phyloP scores from a whole-genome alignment of 257 asterid genomes.

The Salvia hispanica region DNA sequence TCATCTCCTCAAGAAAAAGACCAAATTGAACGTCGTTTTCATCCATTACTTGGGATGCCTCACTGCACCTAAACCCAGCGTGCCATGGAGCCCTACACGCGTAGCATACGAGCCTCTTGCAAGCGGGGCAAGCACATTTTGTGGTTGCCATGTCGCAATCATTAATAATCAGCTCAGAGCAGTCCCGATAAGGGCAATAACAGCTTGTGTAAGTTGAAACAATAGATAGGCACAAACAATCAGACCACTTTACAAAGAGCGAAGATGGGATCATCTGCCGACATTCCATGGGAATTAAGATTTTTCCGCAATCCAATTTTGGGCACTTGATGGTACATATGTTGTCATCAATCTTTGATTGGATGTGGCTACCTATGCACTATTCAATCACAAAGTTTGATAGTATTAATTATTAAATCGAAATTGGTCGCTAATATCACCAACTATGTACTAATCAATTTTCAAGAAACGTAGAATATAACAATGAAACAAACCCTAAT shows the following conservation, averaged over 20 bases:
- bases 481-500: too few species aligned
- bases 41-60: background rate
- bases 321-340: too few species aligned
- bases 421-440: too few species aligned
- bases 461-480: too few species aligned
- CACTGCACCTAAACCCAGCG: slow-evolving; percentile 11
- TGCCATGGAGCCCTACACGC: slow-evolving; percentile 6
- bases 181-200: background rate
- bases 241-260: background rate
- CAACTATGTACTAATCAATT: too few species aligned
- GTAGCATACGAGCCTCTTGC: slow-evolving; percentile 8
- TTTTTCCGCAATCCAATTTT: background rate
- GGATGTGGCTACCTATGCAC: slow-evolving; percentile 6
- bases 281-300: background rate
- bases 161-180: slow-evolving; percentile 17
- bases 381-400: background rate
- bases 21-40: background rate
- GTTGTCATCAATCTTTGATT: background rate
- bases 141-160: background rate
- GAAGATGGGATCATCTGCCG: background rate
- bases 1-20: background rate
- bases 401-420: too few species aligned
- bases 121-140: slow-evolving; percentile 3
- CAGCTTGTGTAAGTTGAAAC: background rate
- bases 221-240: background rate